Percentiles rank a stretch among this genome's conserved stretches.
phyloP scores from a whole-genome alignment of 805 yeast genomes.

The Hyphopichia homilentoma region DNA sequence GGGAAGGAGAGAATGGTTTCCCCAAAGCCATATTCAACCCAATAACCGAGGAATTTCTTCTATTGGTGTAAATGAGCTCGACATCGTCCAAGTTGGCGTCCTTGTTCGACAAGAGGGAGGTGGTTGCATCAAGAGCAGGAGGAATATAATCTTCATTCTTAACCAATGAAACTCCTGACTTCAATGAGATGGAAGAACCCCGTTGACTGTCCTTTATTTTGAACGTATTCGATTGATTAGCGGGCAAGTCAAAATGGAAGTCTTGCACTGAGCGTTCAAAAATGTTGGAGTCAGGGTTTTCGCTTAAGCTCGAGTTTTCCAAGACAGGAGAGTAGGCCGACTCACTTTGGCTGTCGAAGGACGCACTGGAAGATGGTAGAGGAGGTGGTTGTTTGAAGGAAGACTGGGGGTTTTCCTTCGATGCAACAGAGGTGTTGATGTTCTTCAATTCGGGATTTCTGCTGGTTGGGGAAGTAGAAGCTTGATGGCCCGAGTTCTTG shows the following conservation, averaged over 20 bases:
- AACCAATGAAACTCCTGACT: conserved; percentile 18
- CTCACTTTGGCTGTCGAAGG: conserved; percentile 8
- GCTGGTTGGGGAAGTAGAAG: neutral
- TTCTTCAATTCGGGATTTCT: neutral
- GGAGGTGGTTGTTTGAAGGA: conserved; percentile 1
- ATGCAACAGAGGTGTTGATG: neutral
- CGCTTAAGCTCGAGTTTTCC: conserved; percentile 4
- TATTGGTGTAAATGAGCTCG: conserved; percentile 60
- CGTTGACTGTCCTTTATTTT: conserved; percentile 17
- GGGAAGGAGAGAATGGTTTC: conserved; percentile 34
- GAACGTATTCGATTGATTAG: conserved; percentile 4
- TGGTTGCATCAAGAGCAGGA: conserved; percentile 75
- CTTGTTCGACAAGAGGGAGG: conserved; percentile 60
- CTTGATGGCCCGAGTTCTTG: neutral
- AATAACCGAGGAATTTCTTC: conserved; percentile 54
- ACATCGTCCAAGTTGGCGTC: conserved; percentile 62
- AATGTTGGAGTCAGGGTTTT: conserved; percentile 22
- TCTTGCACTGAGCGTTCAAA: conserved; percentile 44
- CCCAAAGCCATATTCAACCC: conserved; percentile 49
- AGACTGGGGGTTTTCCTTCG: neutral
- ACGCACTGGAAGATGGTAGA: neutral
- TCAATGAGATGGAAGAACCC: conserved; percentile 21
- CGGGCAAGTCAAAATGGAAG: conserved; percentile 8
- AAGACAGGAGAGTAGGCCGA: conserved; percentile 13
- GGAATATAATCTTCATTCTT: conserved; percentile 67